phyloP scores from a whole-genome alignment of 352 stramenopile species.

The Phytophthora boehmeriae region DNA sequence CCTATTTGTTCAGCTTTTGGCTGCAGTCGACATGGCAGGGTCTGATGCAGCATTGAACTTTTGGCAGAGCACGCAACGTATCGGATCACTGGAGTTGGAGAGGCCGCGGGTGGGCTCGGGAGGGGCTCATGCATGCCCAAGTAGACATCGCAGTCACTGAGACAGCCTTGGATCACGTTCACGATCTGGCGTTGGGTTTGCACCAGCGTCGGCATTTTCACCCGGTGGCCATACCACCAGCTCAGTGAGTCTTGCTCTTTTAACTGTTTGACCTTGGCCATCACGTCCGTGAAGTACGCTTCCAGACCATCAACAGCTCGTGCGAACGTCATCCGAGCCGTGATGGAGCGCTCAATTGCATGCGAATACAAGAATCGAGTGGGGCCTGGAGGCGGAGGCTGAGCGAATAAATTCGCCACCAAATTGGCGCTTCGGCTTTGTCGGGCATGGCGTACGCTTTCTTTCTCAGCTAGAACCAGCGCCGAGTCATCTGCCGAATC shows the following conservation, averaged over 20 bases:
- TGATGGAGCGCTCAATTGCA: constrained; percentile 53
- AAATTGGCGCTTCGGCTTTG: constrained; percentile 59
- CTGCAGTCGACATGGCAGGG: constrained; percentile 26
- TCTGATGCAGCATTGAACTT: constrained; percentile 51
- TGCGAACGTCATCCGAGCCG: constrained; percentile 59
- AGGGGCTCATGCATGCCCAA: constrained; percentile 64
- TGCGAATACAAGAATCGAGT: constrained; percentile 51
- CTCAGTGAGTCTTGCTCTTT: constrained; percentile 17
- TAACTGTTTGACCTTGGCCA: constrained; percentile 22
- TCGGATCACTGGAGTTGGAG: constrained; percentile 39
- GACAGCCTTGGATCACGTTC: constrained; percentile 53
- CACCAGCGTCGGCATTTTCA: constrained; percentile 59
- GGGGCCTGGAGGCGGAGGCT: constrained; percentile 4
- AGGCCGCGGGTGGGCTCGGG: constrained; percentile 36
- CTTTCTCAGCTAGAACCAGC: constrained; percentile 9
- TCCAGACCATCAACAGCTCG: constrained; percentile 43
- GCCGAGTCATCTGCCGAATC: not conserved
- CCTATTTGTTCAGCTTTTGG: not conserved
- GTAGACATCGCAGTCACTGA: constrained; percentile 79
- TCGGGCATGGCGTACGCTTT: constrained; percentile 43
- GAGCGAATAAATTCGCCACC: constrained; percentile 34
- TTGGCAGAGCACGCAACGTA: constrained; percentile 58
- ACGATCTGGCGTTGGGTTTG: constrained; percentile 68
- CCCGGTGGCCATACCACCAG: constrained; percentile 14
- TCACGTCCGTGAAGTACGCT: constrained; percentile 46